Evolutionary conservation across 768 basidiomycete genomes (phyloP).

Genomic region (Leucocoprinus leucothites): DNA sequence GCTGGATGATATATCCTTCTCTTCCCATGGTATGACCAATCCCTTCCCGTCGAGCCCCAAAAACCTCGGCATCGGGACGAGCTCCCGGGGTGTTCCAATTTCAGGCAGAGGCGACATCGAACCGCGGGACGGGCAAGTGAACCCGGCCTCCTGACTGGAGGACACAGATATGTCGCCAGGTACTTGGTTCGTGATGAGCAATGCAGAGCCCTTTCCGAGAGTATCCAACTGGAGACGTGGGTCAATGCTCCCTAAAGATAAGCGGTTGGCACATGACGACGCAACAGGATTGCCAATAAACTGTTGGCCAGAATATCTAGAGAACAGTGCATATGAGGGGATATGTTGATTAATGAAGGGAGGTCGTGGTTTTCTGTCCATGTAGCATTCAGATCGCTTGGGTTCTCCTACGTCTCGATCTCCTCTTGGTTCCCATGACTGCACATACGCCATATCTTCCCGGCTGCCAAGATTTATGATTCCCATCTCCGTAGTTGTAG

Average conservation of each 20-base stretch:
- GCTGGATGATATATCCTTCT: constrained; percentile 15
- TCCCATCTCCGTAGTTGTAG: constrained; percentile 15
- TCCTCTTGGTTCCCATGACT: constrained; percentile 32
- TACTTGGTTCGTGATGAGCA: constrained; percentile 7
- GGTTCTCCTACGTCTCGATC: constrained; percentile 43
- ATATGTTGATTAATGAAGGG: constrained; percentile 19
- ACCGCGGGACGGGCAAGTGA: constrained; percentile 14
- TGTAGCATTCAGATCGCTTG: constrained; percentile 27
- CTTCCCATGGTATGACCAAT: constrained; percentile 28
- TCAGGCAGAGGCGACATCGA: constrained; percentile 17
- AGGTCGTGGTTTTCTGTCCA: constrained; percentile 17
- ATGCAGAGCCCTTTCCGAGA: constrained; percentile 1
- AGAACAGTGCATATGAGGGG: constrained; percentile 20
- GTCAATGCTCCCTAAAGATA: constrained; percentile 6
- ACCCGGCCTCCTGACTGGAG: constrained; percentile 6
- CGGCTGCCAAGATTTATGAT: constrained; percentile 23
- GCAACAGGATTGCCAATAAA: background rate
- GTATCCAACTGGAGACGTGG: constrained; percentile 6
- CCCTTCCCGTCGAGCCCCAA: constrained; percentile 27
- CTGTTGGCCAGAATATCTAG: constrained; percentile 12
- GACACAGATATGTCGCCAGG: constrained; percentile 5
- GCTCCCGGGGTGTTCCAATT: constrained; percentile 23
- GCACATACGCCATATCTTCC: constrained; percentile 22
- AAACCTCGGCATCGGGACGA: constrained; percentile 27
- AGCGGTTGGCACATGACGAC: background rate